phyloP scores from a whole-genome alignment of 2,329 filamentous ascomycete genomes.

The Tolypocladium tropicale region DNA sequence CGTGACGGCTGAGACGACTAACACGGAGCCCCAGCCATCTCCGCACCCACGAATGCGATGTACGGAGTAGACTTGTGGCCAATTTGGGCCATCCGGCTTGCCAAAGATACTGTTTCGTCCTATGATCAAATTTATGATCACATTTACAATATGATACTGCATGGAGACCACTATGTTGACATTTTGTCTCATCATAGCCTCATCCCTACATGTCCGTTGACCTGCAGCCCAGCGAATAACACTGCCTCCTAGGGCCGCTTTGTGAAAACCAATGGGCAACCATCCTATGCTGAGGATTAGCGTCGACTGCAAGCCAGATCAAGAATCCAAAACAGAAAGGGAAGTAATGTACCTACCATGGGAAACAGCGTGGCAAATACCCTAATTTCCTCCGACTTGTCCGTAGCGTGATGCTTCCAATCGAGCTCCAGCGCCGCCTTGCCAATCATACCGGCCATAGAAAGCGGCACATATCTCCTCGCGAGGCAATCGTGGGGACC shows the following conservation, averaged over 20 bases:
- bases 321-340: background rate
- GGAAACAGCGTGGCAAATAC: slow-evolving; percentile 40
- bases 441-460: slow-evolving; percentile 41
- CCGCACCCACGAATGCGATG: background rate
- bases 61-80: background rate
- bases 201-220: background rate
- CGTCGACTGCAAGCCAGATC: background rate
- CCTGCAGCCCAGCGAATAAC: background rate
- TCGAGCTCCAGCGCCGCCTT: slow-evolving; percentile 39
- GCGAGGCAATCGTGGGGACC: slow-evolving; percentile 41
- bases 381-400: slow-evolving; percentile 36
- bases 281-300: background rate
- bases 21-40: background rate
- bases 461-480: slow-evolving; percentile 36
- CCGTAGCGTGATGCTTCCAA: slow-evolving; percentile 38
- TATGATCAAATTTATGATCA: too few relatives aligned
- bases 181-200: background rate
- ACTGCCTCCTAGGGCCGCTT: background rate
- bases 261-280: background rate
- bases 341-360: slow-evolving; percentile 25
- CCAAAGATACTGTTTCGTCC: too few relatives aligned
- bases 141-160: too few relatives aligned
- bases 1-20: background rate
- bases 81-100: background rate
- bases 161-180: too few relatives aligned